Evolutionary conservation across 768 basidiomycete species (phyloP), one percentile per base, ranked within the genome.

Genomic region (Strobilomyces confusus): DNA sequence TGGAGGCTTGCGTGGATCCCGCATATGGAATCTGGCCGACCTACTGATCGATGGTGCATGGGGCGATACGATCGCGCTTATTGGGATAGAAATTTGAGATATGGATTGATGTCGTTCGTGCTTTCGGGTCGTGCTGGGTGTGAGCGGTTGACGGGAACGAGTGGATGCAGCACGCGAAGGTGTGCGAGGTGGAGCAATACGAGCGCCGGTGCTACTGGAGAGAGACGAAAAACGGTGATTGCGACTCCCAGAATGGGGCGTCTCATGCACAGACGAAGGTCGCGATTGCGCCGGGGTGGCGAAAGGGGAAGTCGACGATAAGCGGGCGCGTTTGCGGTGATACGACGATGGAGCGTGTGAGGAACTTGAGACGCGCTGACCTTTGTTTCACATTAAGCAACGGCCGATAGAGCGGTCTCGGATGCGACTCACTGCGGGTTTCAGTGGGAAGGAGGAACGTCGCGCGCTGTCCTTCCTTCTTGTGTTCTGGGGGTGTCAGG

Each of bases 1-100:
- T 1, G 80, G 77, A 5, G 87, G 86, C 58, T 75, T 84, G 19
- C 82, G 79, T 0, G 87, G 89, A 67, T 91, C 89, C 32, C 86
- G 82, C 89, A 91, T 91, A 62, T 90, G 87, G 60, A 83, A 91
- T 17, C 75, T 77, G 26, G 78, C 69, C 13, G 82, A 82, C 42
- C 72, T 76, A 34, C 75, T 71, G 36, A 92, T 62, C 9, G 89
- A 90, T 5, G 87, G 89, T 23, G 86, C 87, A 61, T 87, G 87
- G 0, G 89, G 88, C 4, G 87, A 83, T 40, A 92, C 77, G 57
- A 89, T 73, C 4, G 89, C 89, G 37, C 85, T 86, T 51, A 92
- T 80, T 3, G 89, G 89, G 20, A 92, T 86, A n/a, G 88, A 90
- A 13, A 77, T 73, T 63, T 84, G 82, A 3, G 87, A 87, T 53